Percentiles rank a stretch among this genome's conserved stretches.
phyloP scores from a whole-genome alignment of 1,284 basidiomycete species.

The Peniophora sp. region DNA sequence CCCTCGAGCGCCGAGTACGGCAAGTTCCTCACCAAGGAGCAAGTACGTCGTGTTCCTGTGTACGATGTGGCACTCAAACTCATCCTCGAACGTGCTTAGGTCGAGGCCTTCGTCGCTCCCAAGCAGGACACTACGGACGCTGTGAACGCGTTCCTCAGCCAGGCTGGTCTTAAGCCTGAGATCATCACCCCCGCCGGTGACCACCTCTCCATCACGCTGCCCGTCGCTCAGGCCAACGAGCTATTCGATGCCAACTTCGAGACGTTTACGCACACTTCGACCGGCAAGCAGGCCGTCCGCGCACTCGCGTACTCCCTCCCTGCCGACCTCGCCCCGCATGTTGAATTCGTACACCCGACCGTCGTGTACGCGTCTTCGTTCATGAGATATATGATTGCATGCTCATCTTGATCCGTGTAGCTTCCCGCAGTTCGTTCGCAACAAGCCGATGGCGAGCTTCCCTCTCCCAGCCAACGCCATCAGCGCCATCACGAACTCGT shows the following conservation, averaged over 20 bases:
- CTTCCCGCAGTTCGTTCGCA: constrained; percentile 3
- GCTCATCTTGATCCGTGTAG: neutral
- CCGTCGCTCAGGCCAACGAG: constrained; percentile 20
- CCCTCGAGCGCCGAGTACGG: constrained; percentile 19
- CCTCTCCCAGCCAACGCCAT: constrained; percentile 3
- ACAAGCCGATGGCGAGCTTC: neutral
- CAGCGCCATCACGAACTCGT: constrained; percentile 7
- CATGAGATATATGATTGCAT: no score
- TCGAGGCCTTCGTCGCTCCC: constrained; percentile 28
- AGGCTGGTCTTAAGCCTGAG: constrained; percentile 18
- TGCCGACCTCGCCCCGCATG: constrained; percentile 18
- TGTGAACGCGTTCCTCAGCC: constrained; percentile 23
- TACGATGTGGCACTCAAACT: neutral
- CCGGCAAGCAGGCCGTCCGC: constrained; percentile 18
- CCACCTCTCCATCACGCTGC: neutral
- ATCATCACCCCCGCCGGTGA: constrained; percentile 11
- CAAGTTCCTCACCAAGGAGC: constrained; percentile 17
- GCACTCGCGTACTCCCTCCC: constrained; percentile 29
- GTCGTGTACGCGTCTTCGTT: constrained; percentile 11
- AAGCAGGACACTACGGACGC: constrained; percentile 17
- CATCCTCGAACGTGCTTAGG: constrained; percentile 14
- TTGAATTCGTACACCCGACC: constrained; percentile 27
- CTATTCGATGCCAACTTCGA: constrained; percentile 24
- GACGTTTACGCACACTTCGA: constrained; percentile 20
- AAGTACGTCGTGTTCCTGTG: constrained; percentile 12